Percentiles rank a stretch among this genome's conserved stretches.
Conservation (phyloP, 257 asterid genomes). For the Solanum etuberosum region DNA sequence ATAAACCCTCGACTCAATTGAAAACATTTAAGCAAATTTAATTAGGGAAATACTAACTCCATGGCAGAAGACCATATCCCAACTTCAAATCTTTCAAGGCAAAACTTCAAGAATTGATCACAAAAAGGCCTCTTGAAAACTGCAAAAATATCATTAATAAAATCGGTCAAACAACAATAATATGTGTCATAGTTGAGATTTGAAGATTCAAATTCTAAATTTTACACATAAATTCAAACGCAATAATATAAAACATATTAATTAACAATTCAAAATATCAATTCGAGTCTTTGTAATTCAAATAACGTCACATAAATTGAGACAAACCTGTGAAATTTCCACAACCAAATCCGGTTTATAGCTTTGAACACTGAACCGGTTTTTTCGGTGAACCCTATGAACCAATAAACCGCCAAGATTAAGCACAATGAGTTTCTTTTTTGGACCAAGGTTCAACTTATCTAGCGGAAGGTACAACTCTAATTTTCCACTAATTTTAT, state of each 20-base stretch:
- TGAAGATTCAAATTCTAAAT: too few relatives aligned
- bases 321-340: slow-evolving; percentile 29
- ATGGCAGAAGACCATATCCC: slow-evolving; percentile 57
- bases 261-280: too few relatives aligned
- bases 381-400: slow-evolving; percentile 17
- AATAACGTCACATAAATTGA: neutral
- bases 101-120: neutral
- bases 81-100: slow-evolving; percentile 46
- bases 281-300: neutral
- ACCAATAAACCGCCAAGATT: slow-evolving; percentile 46
- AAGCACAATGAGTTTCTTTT: slow-evolving; percentile 48
- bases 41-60: slow-evolving; percentile 13
- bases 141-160: neutral
- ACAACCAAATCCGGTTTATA: slow-evolving; percentile 22
- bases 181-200: too few relatives aligned
- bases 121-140: slow-evolving; percentile 1
- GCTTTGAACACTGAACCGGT: slow-evolving; percentile 8
- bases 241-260: neutral
- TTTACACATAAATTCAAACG: too few relatives aligned
- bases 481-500: neutral
- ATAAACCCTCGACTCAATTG: too few relatives aligned
- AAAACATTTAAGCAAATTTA: neutral
- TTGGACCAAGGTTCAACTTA: slow-evolving; percentile 40
- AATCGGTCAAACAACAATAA: too few relatives aligned
- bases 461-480: slow-evolving; percentile 28